Conservation (phyloP, 768 basidiomycete species). For the Mycena haematopus region DNA sequence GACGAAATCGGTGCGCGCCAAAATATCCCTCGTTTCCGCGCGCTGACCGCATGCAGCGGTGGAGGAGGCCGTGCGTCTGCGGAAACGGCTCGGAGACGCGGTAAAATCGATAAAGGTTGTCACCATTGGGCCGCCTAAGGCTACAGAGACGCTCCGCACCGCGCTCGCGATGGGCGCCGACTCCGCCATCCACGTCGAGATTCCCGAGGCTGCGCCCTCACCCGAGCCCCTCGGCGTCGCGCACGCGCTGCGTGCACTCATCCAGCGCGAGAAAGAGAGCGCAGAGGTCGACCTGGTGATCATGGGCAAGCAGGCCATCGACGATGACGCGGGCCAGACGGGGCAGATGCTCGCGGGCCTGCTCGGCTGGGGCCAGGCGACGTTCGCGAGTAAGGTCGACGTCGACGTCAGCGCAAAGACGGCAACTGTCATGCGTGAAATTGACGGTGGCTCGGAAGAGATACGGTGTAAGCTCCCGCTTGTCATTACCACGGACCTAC, state of each 20-base stretch:
- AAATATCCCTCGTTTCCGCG: no score
- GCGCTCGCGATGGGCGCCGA: slow-evolving; percentile 99
- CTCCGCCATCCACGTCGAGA: slow-evolving; percentile 87
- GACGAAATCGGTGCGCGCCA: slow-evolving; percentile 87
- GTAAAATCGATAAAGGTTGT: slow-evolving; percentile 90
- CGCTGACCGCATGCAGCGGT: slow-evolving; percentile 63
- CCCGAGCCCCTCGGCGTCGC: slow-evolving; percentile 95
- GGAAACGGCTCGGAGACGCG: slow-evolving; percentile 77
- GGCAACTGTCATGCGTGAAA: slow-evolving; percentile 83
- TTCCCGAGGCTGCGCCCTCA: slow-evolving; percentile 70
- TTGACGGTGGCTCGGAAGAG: slow-evolving; percentile 93
- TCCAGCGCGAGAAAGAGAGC: slow-evolving; percentile 63
- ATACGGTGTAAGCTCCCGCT: slow-evolving; percentile 81
- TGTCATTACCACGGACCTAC: slow-evolving; percentile 90
- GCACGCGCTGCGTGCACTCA: slow-evolving; percentile 79
- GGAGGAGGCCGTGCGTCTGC: slow-evolving; percentile 95
- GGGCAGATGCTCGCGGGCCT: slow-evolving; percentile 98
- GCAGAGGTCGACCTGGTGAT: slow-evolving; percentile 84
- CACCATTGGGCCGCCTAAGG: slow-evolving; percentile 93
- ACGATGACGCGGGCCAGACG: slow-evolving; percentile 94
- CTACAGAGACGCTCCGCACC: slow-evolving; percentile 89
- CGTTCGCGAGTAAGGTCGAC: slow-evolving; percentile 89
- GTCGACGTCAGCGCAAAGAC: slow-evolving; percentile 67
- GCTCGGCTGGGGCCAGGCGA: slow-evolving; percentile 92
- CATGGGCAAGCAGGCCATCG: slow-evolving; percentile 97